These are phyloP conservation scores for Aspergillus steynii DNA, from an alignment of 495 filamentous ascomycete genomes.

Conservation along the genomic window DNA sequence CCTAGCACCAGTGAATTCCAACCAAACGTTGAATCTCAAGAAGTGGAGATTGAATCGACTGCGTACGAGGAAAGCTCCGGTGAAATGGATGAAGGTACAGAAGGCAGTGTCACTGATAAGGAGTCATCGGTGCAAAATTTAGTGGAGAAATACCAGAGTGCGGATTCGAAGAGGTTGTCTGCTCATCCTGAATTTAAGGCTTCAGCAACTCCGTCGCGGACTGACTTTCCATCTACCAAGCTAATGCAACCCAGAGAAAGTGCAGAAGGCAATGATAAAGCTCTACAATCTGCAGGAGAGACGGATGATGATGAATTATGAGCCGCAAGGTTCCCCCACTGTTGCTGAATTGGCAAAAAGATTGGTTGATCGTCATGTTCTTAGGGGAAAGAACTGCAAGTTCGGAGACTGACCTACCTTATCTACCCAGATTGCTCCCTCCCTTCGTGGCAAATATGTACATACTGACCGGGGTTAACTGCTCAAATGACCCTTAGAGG, in stretches of 20 bases:
- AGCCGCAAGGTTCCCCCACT: background rate
- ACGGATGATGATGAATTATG: constrained; percentile 57
- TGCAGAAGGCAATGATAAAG: constrained; percentile 12
- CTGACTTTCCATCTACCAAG: background rate
- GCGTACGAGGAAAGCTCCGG: constrained; percentile 15
- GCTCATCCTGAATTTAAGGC: background rate
- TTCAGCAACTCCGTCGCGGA: background rate
- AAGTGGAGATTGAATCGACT: constrained; percentile 57
- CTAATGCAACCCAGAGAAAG: background rate
- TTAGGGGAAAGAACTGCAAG: too few species aligned
- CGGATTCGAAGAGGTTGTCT: background rate
- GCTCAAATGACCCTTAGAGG: background rate
- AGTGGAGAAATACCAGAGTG: background rate
- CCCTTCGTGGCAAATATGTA: background rate
- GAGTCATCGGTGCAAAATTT: background rate
- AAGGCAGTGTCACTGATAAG: background rate
- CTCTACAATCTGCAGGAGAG: constrained; percentile 44
- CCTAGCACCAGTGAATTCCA: constrained; percentile 30
- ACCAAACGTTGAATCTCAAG: constrained; percentile 55
- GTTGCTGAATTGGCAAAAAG: background rate
- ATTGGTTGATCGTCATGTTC: too few species aligned
- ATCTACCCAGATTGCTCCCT: too few species aligned
- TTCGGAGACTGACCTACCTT: too few species aligned
- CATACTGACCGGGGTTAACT: background rate
- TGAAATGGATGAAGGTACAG: background rate